Conservation (phyloP, 2,329 filamentous ascomycete species). For the Diaporthe velutina region DNA sequence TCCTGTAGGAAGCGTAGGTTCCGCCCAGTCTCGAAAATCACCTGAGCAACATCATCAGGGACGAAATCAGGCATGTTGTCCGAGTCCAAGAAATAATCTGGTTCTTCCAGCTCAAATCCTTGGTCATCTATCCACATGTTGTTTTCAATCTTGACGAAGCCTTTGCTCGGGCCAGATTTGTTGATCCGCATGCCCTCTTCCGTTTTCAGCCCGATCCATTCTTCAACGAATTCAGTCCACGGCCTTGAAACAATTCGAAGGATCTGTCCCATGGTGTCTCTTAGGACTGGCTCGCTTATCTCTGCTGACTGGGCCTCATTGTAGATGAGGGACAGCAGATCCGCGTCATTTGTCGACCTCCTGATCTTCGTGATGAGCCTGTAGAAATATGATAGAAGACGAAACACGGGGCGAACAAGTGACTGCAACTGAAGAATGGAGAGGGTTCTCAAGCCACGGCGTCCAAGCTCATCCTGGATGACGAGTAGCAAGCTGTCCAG, state of each 20-base stretch:
- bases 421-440: constrained; percentile 68
- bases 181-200: constrained; percentile 68
- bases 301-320: constrained; percentile 73
- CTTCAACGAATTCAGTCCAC: constrained; percentile 63
- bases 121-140: constrained; percentile 69
- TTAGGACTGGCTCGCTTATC: constrained; percentile 71
- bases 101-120: constrained; percentile 67
- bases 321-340: constrained; percentile 72
- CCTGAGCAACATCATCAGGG: constrained; percentile 74
- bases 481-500: constrained; percentile 62
- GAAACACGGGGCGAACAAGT: constrained; percentile 59
- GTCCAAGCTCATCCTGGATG: constrained; percentile 63
- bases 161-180: constrained; percentile 63
- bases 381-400: constrained; percentile 65
- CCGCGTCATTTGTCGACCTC: constrained; percentile 65
- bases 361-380: constrained; percentile 62
- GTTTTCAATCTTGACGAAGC: constrained; percentile 72
- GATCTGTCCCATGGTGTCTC: constrained; percentile 75
- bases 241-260: constrained; percentile 56
- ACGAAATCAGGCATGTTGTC: constrained; percentile 80
- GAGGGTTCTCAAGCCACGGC: constrained; percentile 54
- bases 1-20: constrained; percentile 80
- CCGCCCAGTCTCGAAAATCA: constrained; percentile 84
- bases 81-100: constrained; percentile 73
- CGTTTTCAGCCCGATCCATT: constrained; percentile 79